Evolutionary conservation across 768 basidiomycete species (phyloP), one percentile per base, ranked within the genome.

Genomic region (Lenzites betulinus): DNA sequence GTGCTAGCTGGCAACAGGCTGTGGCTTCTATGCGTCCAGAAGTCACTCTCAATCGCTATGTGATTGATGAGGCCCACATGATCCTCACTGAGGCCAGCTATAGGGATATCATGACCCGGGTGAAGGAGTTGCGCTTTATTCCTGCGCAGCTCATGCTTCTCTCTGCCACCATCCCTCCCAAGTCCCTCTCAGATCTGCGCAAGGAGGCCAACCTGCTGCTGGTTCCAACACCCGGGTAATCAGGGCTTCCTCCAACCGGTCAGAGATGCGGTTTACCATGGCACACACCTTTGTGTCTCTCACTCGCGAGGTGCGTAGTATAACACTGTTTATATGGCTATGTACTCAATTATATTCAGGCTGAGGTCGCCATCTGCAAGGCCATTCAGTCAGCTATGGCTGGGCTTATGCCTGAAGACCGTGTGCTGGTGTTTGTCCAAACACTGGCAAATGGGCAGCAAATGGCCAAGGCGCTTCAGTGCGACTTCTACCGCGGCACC

Each of bases 401-500:
- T n/a, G n/a, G n/a, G n/a, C n/a, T 54, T 2, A 20, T 20, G 16
- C 15, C 28, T 2, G 26, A 47, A 7, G 44, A 56, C 18, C 28
- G 54, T 2, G 43, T 23, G 7, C 46, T 56, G 7, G 20, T 47
- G 15, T 56, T 56, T 48, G 54, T 56, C 2, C 26, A n/a, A 11
- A 35, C 36, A 35, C 23, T 56, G 2, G 33, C 1, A 2, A n/a
- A 56, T 36, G 54, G 54, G 5, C 54, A 56, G 18, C 6, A 7
- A 12, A 2, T 56, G 3, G 3, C 44, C 7, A 22, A 33, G n/a
- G 7, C 5, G 30, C 46, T 56, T 16, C 12, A 16, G 11, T 56
- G 54, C 44, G 44, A 56, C 15, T 56, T 56, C 35, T 56, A 48
- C 22, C 54, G 46, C 2, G 54, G 54, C 43, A 56, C 33, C 35